Percentiles rank a stretch among this genome's conserved stretches.
phyloP scores from a whole-genome alignment of 495 filamentous ascomycete genomes.

The Tuber umbilicatum region DNA sequence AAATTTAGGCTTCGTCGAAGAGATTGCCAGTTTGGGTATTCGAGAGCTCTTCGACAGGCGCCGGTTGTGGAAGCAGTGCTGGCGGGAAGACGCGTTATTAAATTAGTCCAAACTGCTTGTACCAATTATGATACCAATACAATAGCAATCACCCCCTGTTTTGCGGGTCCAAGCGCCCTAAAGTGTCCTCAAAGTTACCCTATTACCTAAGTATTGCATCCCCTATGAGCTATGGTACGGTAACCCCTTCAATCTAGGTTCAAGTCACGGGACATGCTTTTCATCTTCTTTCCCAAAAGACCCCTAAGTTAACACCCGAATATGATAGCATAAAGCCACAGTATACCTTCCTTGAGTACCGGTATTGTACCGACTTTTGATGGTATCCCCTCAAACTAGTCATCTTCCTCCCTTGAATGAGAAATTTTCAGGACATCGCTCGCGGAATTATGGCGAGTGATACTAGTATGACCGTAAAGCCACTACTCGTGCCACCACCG shows the following conservation, averaged over 20 bases:
- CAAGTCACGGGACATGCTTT: neutral
- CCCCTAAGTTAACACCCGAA: too few species aligned
- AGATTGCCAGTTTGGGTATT: neutral
- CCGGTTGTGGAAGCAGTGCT: neutral
- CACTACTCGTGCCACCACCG: too few species aligned
- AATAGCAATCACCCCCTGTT: neutral
- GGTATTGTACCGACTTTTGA: neutral
- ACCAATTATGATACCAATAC: too few species aligned
- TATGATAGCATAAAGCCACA: neutral
- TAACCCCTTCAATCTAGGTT: neutral
- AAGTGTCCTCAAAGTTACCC: neutral
- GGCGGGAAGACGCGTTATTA: neutral
- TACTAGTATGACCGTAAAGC: too few species aligned
- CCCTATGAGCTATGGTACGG: neutral
- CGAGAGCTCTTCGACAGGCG: neutral
- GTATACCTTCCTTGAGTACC: neutral
- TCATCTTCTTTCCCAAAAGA: neutral
- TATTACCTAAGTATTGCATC: neutral
- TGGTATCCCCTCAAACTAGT: too few species aligned
- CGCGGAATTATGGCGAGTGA: too few species aligned
- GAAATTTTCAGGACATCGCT: neutral
- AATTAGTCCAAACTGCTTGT: too few species aligned
- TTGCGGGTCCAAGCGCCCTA: neutral
- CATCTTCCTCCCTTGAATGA: neutral
- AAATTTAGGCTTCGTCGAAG: neutral